Base-by-base conservation (phyloP, 2,329 filamentous ascomycete genomes). In the Didymella exigua region DNA sequence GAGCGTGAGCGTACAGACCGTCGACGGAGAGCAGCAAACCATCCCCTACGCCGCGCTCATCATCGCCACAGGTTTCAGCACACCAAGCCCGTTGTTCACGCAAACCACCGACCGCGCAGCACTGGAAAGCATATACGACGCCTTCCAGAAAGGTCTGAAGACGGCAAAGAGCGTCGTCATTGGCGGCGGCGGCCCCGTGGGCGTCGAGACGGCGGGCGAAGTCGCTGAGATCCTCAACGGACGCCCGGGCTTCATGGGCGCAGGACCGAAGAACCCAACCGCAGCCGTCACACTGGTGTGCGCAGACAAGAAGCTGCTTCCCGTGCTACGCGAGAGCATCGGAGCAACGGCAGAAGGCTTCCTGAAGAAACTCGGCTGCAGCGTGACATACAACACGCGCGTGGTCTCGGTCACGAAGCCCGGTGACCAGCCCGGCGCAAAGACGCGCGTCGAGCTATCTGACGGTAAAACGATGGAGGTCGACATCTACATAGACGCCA, bases 401-500 rank as follows among this genome's bases (percentile, higher is more conserved):
- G 74, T 78, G 11, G 53, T 66, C 10, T 60, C 65, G 7, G 58
- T 67, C 1, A 66, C 68, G 6, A 69, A 66, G 16, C 52, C 58
- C 24, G 61, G 63, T 5, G 64, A 68, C 1, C 61, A 66, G 2
- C 71, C 75, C 24, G 76, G 72, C 31, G 74, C 74, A 41, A 82
- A 81, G 58, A 75, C 76, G 2, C 65, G 82, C 27, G 61, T 75
- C 14, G 60, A 71, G 50, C 68, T 75, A 10, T 71, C 68, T 48
- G 79, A 81, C 60, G 83, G 83, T 37, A 75, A 79, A 49, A 77
- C 74, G 3, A 62, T 82, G 54, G 75, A 75, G 0, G 78, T 79
- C 5, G 83, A 86, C 60, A 66, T 84, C 45, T 85, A 82, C 67
- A 80, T 86, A 55, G 78, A 81, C 16, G 81, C 80, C 8, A 81